Evolutionary conservation across 2,329 filamentous ascomycete genomes (phyloP), one percentile per base, ranked within the genome.

Genomic region (Alternaria panax): DNA sequence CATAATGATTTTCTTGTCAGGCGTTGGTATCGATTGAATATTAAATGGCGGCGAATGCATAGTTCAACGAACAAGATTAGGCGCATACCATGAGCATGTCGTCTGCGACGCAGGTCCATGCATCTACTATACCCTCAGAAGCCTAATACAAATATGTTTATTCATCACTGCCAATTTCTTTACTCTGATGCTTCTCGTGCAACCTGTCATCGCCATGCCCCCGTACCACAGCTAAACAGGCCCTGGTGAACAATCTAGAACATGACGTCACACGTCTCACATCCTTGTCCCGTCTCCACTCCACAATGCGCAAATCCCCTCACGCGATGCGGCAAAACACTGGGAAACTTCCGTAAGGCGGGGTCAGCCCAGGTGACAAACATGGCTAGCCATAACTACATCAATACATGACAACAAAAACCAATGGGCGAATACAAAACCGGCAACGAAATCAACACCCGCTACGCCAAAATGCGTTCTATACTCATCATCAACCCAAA

Each of bases 401-500:
- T 14, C 14, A 14, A 0, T 0, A 32, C 12, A 32, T 5, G 16
- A 12, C 52, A 14, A 42, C 16, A n/a, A 52, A 52, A 54, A 8
- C 51, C 59, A 51, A 73, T 70, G 69, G 73, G 70, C 46, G 68
- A 75, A 60, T 72, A 73, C 32, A 62, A 59, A n/a, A 52, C 59
- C 59, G 62, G 61, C 32, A 32, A 14, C 30, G 16, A 32, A 14
- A 6, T 24, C 36, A 65, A 57, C 43, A 27, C 62, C 41, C 68
- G 59, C 62, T 66, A 72, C 57, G 65, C 38, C 67, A 78, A 66
- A 57, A 77, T 77, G 75, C 73, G 75, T 48, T 79, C 79, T 3
- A 87, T 93, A 63, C 83, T 94, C 40, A 81, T 94, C 61, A 84
- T 94, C 69, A 94, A 95, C 72, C 91, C 92, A 32, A 95, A 95